A percentile compares a stretch with the other conserved stretches of the same genome.
These are phyloP conservation scores for Circinella minor DNA, from an alignment of 371 early-diverging fungal species.

Conservation along the genomic window DNA sequence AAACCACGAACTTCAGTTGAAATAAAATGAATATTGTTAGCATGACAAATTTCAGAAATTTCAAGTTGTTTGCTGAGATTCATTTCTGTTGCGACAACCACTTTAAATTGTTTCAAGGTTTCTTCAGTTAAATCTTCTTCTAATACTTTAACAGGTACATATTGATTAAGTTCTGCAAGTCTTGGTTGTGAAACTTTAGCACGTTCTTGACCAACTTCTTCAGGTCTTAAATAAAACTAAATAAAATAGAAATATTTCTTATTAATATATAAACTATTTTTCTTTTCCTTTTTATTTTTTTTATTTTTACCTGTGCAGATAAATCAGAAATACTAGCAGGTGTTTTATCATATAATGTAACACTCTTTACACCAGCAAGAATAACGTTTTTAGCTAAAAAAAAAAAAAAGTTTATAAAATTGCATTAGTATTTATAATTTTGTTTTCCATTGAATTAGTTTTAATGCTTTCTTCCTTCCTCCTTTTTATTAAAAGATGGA, in stretches of 20 bases:
- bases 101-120: conserved; percentile 79
- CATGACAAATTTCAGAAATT: conserved; percentile 89
- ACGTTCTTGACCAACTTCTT: conserved; percentile 94
- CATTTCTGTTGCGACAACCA: conserved; percentile 88
- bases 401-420: neutral
- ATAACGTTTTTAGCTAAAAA: conserved; percentile 97
- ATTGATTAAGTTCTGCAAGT: conserved; percentile 96
- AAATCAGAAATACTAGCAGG: conserved; percentile 84
- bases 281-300: neutral
- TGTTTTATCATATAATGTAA: conserved; percentile 91
- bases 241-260: conserved; percentile 6
- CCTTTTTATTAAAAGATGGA: no score
- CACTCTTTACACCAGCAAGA: conserved; percentile 98
- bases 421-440: no score
- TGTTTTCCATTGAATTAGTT: no score
- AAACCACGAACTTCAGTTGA: conserved; percentile 94
- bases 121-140: conserved; percentile 79
- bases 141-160: conserved; percentile 92
- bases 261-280: neutral
- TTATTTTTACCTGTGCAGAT: conserved; percentile 82
- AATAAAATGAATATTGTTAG: conserved; percentile 90
- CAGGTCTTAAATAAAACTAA: conserved; percentile 91
- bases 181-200: conserved; percentile 81
- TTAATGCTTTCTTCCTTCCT: no score
- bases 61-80: conserved; percentile 82